Conservation (phyloP, 2,329 filamentous ascomycete genomes). For the Zymoseptoria passerinii region DNA sequence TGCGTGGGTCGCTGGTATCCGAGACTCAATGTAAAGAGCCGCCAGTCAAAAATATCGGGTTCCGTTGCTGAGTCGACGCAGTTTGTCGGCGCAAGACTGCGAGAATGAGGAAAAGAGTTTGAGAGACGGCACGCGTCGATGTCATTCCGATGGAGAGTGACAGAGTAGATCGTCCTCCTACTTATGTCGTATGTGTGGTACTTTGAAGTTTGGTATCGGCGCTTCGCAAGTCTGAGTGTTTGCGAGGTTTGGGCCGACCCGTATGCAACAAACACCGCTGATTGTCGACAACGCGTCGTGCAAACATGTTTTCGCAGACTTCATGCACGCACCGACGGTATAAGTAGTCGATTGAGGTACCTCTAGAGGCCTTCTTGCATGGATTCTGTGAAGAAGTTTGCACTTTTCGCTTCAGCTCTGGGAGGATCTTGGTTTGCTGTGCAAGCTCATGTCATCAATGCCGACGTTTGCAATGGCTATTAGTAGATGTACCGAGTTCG, state of each 20-base stretch:
- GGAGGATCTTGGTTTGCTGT: slow-evolving; percentile 1
- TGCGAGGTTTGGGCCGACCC: background rate
- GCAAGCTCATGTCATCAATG: background rate
- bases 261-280: slow-evolving; percentile 9
- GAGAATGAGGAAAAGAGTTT: background rate
- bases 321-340: background rate
- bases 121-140: background rate
- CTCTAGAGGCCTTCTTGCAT: background rate
- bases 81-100: background rate
- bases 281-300: slow-evolving; percentile 10
- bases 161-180: background rate
- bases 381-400: background rate
- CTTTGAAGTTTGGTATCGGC: slow-evolving; percentile 5
- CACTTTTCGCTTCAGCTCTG: background rate
- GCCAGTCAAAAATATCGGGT: background rate
- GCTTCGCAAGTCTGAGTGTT: slow-evolving; percentile 4
- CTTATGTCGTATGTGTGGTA: slow-evolving; percentile 2
- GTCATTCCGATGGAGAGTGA: background rate
- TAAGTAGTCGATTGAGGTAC: background rate
- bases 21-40: slow-evolving; percentile 2
- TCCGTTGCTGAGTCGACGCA: background rate
- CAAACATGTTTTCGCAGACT: slow-evolving; percentile 6
- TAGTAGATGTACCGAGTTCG: background rate
- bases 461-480: background rate
- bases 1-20: slow-evolving; percentile 3